Percentiles rank a stretch among this genome's conserved stretches.
These are phyloP conservation scores for Kwoniella heveanensis DNA, from an alignment of 768 basidiomycete genomes.

Conservation along the genomic window DNA sequence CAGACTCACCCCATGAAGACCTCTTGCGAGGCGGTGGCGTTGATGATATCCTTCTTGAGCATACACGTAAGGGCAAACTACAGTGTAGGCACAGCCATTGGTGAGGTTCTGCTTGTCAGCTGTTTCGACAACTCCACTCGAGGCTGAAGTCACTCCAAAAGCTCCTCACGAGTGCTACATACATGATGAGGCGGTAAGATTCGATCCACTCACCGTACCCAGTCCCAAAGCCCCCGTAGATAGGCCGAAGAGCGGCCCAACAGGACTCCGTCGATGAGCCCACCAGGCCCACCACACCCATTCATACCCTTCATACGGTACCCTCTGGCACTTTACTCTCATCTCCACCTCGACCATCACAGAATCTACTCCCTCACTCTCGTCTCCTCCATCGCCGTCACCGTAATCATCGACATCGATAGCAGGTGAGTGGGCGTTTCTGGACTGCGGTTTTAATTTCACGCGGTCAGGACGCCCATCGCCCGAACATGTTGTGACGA, in stretches of 20 bases:
- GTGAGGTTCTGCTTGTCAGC: neutral
- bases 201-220: slow-evolving; percentile 37
- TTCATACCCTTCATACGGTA: slow-evolving; percentile 39
- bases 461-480: neutral
- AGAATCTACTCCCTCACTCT: neutral
- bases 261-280: slow-evolving; percentile 39
- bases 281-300: slow-evolving; percentile 50
- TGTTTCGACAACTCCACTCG: too few relatives aligned
- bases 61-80: slow-evolving; percentile 24
- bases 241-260: slow-evolving; percentile 26
- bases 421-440: too few relatives aligned
- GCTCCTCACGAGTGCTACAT: too few relatives aligned
- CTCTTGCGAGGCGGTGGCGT: slow-evolving; percentile 17
- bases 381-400: neutral
- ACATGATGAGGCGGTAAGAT: too few relatives aligned
- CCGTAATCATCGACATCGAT: too few relatives aligned
- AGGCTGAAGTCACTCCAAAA: too few relatives aligned
- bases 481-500: slow-evolving; percentile 19
- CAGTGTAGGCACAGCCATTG: too few relatives aligned
- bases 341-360: slow-evolving; percentile 39
- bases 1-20: slow-evolving; percentile 35
- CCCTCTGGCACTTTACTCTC: slow-evolving; percentile 53
- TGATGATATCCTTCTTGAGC: slow-evolving; percentile 30
- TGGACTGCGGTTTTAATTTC: too few relatives aligned
- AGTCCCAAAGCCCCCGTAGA: slow-evolving; percentile 23